Evolutionary conservation across 768 basidiomycete genomes (phyloP), one percentile per base, ranked within the genome.

Genomic region (Boletus eberwhitei): DNA sequence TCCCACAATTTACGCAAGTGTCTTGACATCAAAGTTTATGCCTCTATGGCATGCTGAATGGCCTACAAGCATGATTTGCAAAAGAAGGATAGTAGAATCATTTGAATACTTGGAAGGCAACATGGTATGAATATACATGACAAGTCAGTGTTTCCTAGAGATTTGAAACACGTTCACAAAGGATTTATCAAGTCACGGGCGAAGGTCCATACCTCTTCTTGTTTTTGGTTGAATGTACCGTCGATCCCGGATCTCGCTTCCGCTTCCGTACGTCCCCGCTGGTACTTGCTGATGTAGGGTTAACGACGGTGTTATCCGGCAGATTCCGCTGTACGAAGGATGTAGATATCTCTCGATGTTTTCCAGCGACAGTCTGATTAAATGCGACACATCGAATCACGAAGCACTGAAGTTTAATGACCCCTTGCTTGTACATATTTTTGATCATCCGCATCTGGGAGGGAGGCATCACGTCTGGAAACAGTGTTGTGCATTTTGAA

Each of bases 1-100:
- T 71, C 71, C 34, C 62, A 82, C 45, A 73, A 83, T 61, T 68
- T 93, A 50, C 75, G 79, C 51, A 90, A 90, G 66, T 90, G 89
- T 64, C 67, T 92, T 39, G 82, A 88, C 8, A 70, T 79, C 46
- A 64, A 76, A 48, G 75, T 84, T 9, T 71, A 81, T 57, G 74
- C 75, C 17, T 50, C 52, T 13, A 52, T 45, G 45, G 29, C 46
- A 35, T 53, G 22, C 31, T 67, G 49, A 55, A 53, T 47, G 14
- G 29, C 29, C 29, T 9, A 29, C 29, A 29, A 9, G 13, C 31
- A 14, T 32, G 0, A 17, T 46, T 16, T 48, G 26, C 32, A 19
- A 8, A 43, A n/a, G 13, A 54, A 26, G 3, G 21, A 19, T 19
- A 24, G 34, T 29, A 19, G 2, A 29, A 31, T 37, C 22, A 34